Conservation (phyloP, 352 stramenopile species). For the Globisporangium paroecandrum region DNA sequence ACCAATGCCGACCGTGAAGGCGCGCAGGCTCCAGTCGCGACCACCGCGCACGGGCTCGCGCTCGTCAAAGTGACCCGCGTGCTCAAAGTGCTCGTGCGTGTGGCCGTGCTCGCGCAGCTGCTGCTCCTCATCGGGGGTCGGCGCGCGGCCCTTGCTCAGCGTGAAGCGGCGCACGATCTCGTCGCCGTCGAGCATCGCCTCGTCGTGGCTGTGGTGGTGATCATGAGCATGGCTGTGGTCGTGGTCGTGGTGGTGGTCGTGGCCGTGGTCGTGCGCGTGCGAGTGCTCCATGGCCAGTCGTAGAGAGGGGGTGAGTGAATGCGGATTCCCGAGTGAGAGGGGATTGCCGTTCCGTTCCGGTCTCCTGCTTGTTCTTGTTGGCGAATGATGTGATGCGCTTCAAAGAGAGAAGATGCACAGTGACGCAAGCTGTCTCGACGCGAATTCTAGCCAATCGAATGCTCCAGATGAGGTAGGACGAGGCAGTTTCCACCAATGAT, state of each 20-base stretch:
- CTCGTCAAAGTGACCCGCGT: constrained; percentile 66
- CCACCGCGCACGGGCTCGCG: constrained; percentile 48
- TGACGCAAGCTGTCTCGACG: constrained; percentile 19
- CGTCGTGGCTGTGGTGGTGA: constrained; percentile 23
- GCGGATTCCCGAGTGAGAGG: neutral
- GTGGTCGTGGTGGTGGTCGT: constrained; percentile 20
- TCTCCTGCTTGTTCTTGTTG: neutral
- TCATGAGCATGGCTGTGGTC: constrained; percentile 24
- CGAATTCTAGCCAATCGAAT: neutral
- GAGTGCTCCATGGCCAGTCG: constrained; percentile 17
- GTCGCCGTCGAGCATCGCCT: constrained; percentile 42
- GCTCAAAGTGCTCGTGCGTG: constrained; percentile 87
- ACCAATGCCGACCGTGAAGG: constrained; percentile 95
- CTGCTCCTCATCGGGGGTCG: constrained; percentile 70
- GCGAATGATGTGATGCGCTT: neutral
- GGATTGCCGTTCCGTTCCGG: neutral
- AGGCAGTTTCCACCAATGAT: too few relatives aligned
- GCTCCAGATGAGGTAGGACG: neutral
- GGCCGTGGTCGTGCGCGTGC: constrained; percentile 22
- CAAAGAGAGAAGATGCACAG: neutral
- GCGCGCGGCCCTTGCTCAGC: constrained; percentile 46
- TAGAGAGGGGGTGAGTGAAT: neutral
- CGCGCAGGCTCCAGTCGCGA: constrained; percentile 80
- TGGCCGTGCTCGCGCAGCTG: constrained; percentile 83
- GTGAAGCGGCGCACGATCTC: constrained; percentile 71